Percentiles rank a stretch among this genome's conserved stretches.
Evolutionary conservation across 176 grass and related monocot genomes (phyloP).

Genomic region (Triticum monococcum): DNA sequence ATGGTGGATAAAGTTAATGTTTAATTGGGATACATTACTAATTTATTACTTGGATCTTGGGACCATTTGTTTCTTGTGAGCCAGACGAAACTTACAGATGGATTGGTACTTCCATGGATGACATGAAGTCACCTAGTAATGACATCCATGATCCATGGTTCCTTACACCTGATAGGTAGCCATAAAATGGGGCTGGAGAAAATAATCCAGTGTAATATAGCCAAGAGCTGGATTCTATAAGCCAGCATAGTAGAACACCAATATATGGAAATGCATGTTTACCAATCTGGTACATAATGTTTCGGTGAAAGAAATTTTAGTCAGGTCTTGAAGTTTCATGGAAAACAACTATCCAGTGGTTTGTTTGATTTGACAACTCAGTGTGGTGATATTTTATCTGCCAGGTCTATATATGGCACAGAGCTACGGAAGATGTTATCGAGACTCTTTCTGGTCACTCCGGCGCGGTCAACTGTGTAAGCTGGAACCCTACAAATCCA

Average conservation of each 20-base stretch:
- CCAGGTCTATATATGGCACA: slow-evolving; percentile 95
- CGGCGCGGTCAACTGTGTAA: slow-evolving; percentile 82
- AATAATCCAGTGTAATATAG: background rate
- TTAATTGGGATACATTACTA: background rate
- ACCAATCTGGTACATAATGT: background rate
- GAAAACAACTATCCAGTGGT: slow-evolving; percentile 1
- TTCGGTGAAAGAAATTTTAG: background rate
- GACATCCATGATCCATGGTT: background rate
- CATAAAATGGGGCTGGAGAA: background rate
- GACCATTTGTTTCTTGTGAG: background rate
- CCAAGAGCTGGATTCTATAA: background rate
- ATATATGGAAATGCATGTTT: slow-evolving; percentile 9
- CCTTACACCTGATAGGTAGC: background rate
- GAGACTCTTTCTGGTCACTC: slow-evolving; percentile 75
- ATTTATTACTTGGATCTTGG: background rate
- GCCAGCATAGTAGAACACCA: background rate
- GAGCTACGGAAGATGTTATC: slow-evolving; percentile 66
- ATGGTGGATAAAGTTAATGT: background rate
- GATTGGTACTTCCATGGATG: background rate
- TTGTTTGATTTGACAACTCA: background rate
- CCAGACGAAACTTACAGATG: background rate
- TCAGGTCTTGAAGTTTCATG: background rate
- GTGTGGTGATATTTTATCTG: background rate
- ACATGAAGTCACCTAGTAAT: slow-evolving; percentile 8
- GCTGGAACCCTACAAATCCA: slow-evolving; percentile 85